Percentiles rank a stretch among this genome's conserved stretches.
These are phyloP conservation scores for Penicillium polonicum DNA, from an alignment of 2,329 filamentous ascomycete species.

Conservation along the genomic window DNA sequence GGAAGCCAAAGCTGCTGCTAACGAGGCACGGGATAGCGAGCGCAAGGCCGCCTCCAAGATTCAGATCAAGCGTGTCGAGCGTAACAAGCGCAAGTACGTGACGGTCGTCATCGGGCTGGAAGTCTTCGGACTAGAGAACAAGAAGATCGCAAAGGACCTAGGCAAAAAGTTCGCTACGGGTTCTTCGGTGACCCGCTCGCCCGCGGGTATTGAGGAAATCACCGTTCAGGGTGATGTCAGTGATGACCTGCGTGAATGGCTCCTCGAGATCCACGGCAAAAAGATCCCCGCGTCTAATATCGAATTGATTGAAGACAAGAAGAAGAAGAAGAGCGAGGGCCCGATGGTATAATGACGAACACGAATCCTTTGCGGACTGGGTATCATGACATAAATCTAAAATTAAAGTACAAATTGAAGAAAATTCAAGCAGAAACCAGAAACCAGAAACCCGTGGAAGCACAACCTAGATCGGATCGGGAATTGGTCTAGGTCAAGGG, in stretches of 20 bases:
- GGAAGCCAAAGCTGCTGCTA: slow-evolving; percentile 85
- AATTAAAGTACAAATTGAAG: slow-evolving; percentile 18
- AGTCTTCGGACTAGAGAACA: slow-evolving; percentile 85
- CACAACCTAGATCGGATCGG: neutral
- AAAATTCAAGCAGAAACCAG: slow-evolving; percentile 8
- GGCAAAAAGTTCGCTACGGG: slow-evolving; percentile 99
- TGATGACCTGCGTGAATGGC: slow-evolving; percentile 88
- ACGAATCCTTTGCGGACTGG: slow-evolving; percentile 18
- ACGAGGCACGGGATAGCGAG: slow-evolving; percentile 78
- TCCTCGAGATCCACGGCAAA: slow-evolving; percentile 78
- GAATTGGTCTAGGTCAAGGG: neutral
- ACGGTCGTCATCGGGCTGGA: slow-evolving; percentile 90
- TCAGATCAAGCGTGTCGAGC: slow-evolving; percentile 93
- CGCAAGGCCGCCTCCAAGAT: slow-evolving; percentile 79
- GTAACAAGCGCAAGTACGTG: slow-evolving; percentile 96
- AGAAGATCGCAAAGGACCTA: slow-evolving; percentile 94
- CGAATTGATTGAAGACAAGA: slow-evolving; percentile 92
- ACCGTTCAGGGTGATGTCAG: slow-evolving; percentile 97
- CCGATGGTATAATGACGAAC: slow-evolving; percentile 15
- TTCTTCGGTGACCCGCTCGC: slow-evolving; percentile 83
- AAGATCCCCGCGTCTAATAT: slow-evolving; percentile 93
- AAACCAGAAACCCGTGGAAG: neutral
- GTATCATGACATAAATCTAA: slow-evolving; percentile 28
- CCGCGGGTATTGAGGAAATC: slow-evolving; percentile 88
- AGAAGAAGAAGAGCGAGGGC: slow-evolving; percentile 66